Evolutionary conservation across 768 basidiomycete genomes (phyloP).

Genomic region (Pleurotus cornucopiae): DNA sequence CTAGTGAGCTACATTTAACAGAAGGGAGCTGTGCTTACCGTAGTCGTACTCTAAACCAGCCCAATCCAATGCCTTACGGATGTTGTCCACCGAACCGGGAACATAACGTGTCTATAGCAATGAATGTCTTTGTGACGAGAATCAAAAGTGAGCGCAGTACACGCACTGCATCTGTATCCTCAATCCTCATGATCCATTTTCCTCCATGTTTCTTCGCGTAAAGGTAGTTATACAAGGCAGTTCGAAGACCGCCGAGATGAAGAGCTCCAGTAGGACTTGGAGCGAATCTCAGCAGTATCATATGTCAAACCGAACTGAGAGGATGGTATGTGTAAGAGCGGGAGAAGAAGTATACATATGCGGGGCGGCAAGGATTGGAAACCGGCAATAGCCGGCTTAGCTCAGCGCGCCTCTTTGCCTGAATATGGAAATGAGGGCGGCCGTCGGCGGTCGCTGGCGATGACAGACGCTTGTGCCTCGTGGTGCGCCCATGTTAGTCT

Average conservation of each 20-base stretch:
- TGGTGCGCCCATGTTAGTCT: no score
- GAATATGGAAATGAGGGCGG: no score
- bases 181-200: constrained; percentile 88
- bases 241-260: constrained; percentile 92
- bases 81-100: constrained; percentile 79
- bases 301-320: constrained; percentile 13
- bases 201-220: constrained; percentile 79
- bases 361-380: no score
- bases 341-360: no score
- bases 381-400: no score
- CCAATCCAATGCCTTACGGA: constrained; percentile 78
- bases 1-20: not conserved
- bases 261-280: constrained; percentile 95
- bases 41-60: constrained; percentile 89
- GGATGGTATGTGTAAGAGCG: no score
- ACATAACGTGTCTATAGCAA: constrained; percentile 36
- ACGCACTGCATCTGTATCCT: constrained; percentile 88
- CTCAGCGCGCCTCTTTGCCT: no score
- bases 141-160: not conserved
- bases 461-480: no score
- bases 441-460: no score
- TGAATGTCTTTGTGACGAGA: no score
- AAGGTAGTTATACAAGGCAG: constrained; percentile 90
- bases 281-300: constrained; percentile 83
- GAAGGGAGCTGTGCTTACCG: constrained; percentile 43